A percentile compares a stretch with the other conserved stretches of the same genome.
phyloP scores from a whole-genome alignment of 768 basidiomycete species.

The Mycena galericulata region DNA sequence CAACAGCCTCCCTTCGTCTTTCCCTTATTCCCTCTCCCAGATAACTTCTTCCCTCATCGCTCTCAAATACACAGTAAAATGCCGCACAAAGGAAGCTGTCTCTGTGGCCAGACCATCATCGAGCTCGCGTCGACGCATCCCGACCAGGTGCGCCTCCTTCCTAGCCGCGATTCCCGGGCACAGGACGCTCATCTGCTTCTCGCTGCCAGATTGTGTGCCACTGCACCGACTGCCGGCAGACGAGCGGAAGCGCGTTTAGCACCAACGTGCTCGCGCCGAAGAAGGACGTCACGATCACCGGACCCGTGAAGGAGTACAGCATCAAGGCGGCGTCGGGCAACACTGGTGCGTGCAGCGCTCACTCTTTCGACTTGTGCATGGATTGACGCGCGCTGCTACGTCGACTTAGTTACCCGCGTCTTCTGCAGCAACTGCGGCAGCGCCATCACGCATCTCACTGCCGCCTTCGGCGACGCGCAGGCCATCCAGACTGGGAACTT shows the following conservation, averaged over 20 bases:
- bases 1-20: neutral
- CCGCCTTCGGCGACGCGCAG: conserved; percentile 48
- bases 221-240: conserved; percentile 52
- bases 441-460: conserved; percentile 50
- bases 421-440: conserved; percentile 54
- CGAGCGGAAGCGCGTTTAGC: conserved; percentile 54
- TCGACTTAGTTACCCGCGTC: conserved; percentile 50
- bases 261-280: conserved; percentile 51
- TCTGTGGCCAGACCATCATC: conserved; percentile 49
- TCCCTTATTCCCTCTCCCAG: neutral
- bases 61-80: conserved; percentile 21
- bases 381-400: neutral
- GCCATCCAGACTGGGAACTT: conserved; percentile 56
- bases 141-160: conserved; percentile 40
- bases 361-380: neutral
- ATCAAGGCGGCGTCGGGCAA: conserved; percentile 49
- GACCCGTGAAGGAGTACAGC: conserved; percentile 47
- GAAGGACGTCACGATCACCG: conserved; percentile 47
- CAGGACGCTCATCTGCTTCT: neutral
- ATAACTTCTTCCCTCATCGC: neutral
- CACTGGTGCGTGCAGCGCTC: conserved; percentile 39
- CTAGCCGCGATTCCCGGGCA: neutral
- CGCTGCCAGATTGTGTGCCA: conserved; percentile 48
- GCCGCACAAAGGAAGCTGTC: conserved; percentile 46
- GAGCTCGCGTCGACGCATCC: conserved; percentile 40